Percentiles rank a stretch among this genome's conserved stretches.
Conservation (phyloP, 306 rosid genomes). For the Vachellia pachyceras region DNA sequence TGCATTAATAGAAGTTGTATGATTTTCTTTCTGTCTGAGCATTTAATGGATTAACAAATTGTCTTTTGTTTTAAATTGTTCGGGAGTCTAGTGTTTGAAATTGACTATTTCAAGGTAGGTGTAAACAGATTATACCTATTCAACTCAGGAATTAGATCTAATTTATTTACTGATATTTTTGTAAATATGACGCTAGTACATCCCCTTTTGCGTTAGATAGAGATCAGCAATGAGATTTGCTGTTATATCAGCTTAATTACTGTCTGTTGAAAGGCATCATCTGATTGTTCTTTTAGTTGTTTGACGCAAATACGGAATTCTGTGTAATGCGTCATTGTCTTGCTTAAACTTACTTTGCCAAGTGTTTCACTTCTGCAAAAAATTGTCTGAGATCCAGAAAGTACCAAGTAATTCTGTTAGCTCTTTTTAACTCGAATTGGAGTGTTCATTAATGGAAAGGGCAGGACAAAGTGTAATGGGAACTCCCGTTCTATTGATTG, state of each 20-base stretch:
- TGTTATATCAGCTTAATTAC: neutral
- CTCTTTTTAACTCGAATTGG: neutral
- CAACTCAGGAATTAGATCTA: neutral
- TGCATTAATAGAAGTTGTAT: neutral
- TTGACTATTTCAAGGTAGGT: conserved; percentile 4
- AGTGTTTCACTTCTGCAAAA: neutral
- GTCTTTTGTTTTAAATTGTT: neutral
- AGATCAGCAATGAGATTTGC: neutral
- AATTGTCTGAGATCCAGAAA: neutral
- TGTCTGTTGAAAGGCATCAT: neutral
- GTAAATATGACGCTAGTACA: neutral
- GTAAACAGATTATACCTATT: neutral
- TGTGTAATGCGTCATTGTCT: neutral
- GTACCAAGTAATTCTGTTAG: neutral
- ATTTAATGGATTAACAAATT: neutral
- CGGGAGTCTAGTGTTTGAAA: neutral
- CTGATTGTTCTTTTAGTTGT: neutral
- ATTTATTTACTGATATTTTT: neutral
- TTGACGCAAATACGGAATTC: neutral
- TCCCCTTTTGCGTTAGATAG: neutral
- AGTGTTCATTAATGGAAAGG: neutral
- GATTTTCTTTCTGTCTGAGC: neutral
- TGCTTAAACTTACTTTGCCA: neutral
- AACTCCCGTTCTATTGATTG: neutral
- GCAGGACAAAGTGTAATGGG: neutral